Conservation (phyloP, 371 early-diverging fungal genomes). For the Rozella allomycis region DNA sequence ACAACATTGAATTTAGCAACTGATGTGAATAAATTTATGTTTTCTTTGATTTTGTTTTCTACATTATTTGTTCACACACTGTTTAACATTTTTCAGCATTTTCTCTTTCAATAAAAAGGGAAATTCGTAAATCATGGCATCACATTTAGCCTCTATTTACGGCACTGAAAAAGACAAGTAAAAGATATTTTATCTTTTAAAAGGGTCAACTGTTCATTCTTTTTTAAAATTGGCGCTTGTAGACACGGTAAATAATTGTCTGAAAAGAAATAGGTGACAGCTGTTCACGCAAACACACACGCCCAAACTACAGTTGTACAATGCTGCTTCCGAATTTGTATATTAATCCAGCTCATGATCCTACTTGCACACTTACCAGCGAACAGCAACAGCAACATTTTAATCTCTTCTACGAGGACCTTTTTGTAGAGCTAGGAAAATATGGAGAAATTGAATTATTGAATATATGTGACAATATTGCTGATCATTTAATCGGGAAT, state of each 20-base stretch:
- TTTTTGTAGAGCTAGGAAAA: conserved; percentile 81
- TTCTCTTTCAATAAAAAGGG: too few species aligned
- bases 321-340: conserved; percentile 84
- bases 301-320: conserved; percentile 84
- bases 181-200: conserved; percentile 7
- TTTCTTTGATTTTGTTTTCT: too few species aligned
- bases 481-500: conserved; percentile 74
- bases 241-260: too few species aligned
- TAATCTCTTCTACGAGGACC: conserved; percentile 89
- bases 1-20: too few species aligned
- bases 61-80: too few species aligned
- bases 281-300: conserved; percentile 90
- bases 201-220: conserved; percentile 92
- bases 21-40: too few species aligned
- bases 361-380: conserved; percentile 37
- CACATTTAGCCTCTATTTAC: conserved; percentile 73
- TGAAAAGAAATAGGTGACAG: too few species aligned
- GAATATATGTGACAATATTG: conserved; percentile 92
- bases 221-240: conserved; percentile 96
- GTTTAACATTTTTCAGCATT: too few species aligned
- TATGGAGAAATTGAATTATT: conserved; percentile 91
- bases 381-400: conserved; percentile 73
- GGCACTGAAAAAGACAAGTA: conserved; percentile 89
- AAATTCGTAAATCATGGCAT: conserved; percentile 44
- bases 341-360: conserved; percentile 71